Base-by-base conservation (phyloP, 1,284 basidiomycete species). In the Ganoderma sinense region DNA sequence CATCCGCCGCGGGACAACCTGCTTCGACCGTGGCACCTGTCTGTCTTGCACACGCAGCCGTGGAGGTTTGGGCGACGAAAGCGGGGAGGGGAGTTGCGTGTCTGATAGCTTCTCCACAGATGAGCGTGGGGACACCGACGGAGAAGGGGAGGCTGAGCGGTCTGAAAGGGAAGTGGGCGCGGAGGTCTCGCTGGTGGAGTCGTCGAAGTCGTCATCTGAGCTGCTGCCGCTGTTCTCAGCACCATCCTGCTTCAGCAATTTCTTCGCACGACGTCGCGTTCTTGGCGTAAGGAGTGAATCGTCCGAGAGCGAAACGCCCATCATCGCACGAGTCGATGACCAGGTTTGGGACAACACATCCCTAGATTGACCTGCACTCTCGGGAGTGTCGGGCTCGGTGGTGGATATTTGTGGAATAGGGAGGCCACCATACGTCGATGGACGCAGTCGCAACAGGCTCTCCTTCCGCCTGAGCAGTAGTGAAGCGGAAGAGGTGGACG, bases 1-100 rank as follows among this genome's bases (percentile, higher is more conserved):
- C 18, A 96, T 96, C 8, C 94, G 87, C 1, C 94, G 89, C 78
- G 93, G 86, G 63, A 97, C 85, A 68, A 91, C 87, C 58, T 90
- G 90, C 72, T 92, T 90, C 3, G 88, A 82, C 73, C 81, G 80
- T 13, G 83, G 82, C 6, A 83, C 70, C 41, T 79, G 79, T 8
- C 74, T 72, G 70, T 69, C 68, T 41, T 71, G 66, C 58, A 65
- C 36, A 20, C 68, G 40, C 4, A 39, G 51, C 10, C 39, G 13
- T 8, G 33, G 41, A 23, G 36, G 64, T 29, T 66, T 72, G 60
- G 70, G 73, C 48, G 36, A 75, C 39, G 69, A 48, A 10, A 62
- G 63, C 6, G 74, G 56, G 0, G 75, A 70, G 29, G 79, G 71
- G 2, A 79, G 29, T 8, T 40, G 55, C 18, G 51, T 59, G 43